Base-by-base conservation (phyloP, 2,329 filamentous ascomycete species). In the Botrytis hyacinthi region DNA sequence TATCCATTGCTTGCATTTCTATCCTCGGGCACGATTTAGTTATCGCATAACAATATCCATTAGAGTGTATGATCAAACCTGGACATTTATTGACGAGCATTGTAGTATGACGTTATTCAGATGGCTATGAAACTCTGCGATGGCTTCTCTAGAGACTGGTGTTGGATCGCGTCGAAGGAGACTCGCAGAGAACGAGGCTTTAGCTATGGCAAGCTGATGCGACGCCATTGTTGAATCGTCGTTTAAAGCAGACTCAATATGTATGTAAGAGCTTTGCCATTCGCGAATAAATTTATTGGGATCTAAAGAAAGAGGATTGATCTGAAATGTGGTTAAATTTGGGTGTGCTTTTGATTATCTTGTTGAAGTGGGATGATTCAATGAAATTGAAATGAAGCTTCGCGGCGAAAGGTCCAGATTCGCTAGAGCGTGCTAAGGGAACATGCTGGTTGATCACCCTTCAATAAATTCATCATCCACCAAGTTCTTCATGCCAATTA, bases 1-100 rank as follows among this genome's bases (percentile, higher is more conserved):
- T 79, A 95, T 91, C 93, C 93, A 97, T 83, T 88, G 86, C 88
- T 95, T 97, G 88, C 93, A 95, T 86, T 89, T 92, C 94, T 97
- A 89, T 84, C 77, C 78, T 81, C 80, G 76, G 74, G 78, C 77
- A 82, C 77, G 76, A 78, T 82, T 82, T 82, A 81, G 81, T 79
- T 78, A 81, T 81, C 80, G 76, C 75, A 74, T 79, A 73, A 78
- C 78, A 70, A 77, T 70, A 77, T 74, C 75, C 74, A 76, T 76
- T 75, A 80, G 79, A 80, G 76, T 80, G 78, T 80, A 78, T 80
- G 77, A 79, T 79, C 80, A 94, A 93, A 96, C 93, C 93, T 96
- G 93, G 87, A 96, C 91, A 86, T 95, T 94, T 86, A 86, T 84
- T 80, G 90, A 87, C 80, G 92, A 93, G 88, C 93, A 95, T 85